Conservation (phyloP, 2,329 filamentous ascomycete species). For the Aspergillus flavus region DNA sequence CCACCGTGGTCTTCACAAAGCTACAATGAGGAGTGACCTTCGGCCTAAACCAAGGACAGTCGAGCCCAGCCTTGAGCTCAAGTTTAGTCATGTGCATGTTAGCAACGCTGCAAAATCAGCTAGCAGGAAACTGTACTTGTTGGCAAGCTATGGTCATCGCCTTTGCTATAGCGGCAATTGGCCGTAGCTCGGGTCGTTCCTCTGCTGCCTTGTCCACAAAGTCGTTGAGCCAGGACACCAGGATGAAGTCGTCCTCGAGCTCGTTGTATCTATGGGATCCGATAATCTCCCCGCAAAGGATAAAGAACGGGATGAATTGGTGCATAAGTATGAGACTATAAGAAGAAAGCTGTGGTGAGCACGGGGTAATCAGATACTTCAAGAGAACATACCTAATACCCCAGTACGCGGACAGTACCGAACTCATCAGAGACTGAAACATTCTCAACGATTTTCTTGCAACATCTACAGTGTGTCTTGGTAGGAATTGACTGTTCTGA, state of each 20-base stretch:
- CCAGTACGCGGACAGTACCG: constrained; percentile 3
- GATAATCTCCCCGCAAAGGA: constrained; percentile 16
- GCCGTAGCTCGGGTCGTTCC: constrained; percentile 13
- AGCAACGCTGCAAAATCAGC: not conserved
- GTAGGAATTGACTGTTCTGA: constrained; percentile 7
- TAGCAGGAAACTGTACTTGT: not conserved
- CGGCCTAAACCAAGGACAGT: not conserved
- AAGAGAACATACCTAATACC: constrained; percentile 8
- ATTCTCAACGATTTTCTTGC: constrained; percentile 9
- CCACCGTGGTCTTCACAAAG: too few species aligned
- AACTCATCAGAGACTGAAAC: constrained; percentile 7
- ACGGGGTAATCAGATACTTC: not conserved
- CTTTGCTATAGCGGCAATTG: not conserved
- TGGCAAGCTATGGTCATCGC: not conserved
- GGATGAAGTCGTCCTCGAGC: constrained; percentile 9
- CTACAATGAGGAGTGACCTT: not conserved
- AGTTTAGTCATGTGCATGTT: not conserved
- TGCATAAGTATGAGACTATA: constrained; percentile 19
- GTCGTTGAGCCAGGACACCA: constrained; percentile 14
- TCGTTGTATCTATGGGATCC: constrained; percentile 7
- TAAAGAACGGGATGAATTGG: constrained; percentile 19
- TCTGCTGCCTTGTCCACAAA: constrained; percentile 11
- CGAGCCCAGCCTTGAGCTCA: not conserved
- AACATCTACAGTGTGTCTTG: constrained; percentile 16
- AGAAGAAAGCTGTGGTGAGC: not conserved